Evolutionary conservation across 2,329 filamentous ascomycete species (phyloP).

Genomic region (Dactylella cylindrospora): DNA sequence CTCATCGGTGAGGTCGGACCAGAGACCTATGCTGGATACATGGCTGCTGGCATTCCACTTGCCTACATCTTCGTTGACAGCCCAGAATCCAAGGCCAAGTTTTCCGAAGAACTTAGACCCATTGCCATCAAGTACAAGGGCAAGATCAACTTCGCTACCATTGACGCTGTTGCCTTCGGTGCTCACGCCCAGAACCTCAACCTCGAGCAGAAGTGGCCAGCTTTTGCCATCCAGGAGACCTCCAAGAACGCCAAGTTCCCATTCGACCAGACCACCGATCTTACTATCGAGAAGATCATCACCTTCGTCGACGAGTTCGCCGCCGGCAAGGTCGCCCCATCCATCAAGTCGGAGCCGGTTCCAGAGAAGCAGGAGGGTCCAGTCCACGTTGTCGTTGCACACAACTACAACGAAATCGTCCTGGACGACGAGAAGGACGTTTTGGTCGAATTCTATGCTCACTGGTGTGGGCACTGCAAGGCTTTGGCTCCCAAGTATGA

Average conservation of each 20-base stretch:
- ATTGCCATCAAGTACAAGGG: conserved; percentile 91
- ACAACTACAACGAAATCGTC: conserved; percentile 89
- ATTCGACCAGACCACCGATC: conserved; percentile 78
- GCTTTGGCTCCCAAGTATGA: conserved; percentile 92
- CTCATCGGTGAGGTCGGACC: conserved; percentile 94
- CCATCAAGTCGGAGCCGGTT: conserved; percentile 97
- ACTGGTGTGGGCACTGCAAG: conserved; percentile 99
- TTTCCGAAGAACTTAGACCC: conserved; percentile 75
- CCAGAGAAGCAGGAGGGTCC: conserved; percentile 90
- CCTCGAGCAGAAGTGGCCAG: conserved; percentile 94
- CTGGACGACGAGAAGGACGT: conserved; percentile 95
- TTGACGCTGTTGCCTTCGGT: conserved; percentile 90
- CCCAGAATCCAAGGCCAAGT: conserved; percentile 78
- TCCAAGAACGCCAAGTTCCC: conserved; percentile 97
- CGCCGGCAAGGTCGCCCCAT: conserved; percentile 85
- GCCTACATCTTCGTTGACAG: conserved; percentile 98
- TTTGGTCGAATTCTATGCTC: conserved; percentile 96
- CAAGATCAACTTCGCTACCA: conserved; percentile 95
- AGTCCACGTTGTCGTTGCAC: conserved; percentile 84
- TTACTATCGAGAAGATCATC: conserved; percentile 71
- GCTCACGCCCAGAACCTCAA: conserved; percentile 96
- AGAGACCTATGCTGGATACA: conserved; percentile 94
- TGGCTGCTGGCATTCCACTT: conserved; percentile 85
- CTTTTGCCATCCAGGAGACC: conserved; percentile 95
- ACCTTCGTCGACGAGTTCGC: conserved; percentile 83